Evolutionary conservation across 148 eudicot species (phyloP).

Genomic region (Rhododendron williamsianum): DNA sequence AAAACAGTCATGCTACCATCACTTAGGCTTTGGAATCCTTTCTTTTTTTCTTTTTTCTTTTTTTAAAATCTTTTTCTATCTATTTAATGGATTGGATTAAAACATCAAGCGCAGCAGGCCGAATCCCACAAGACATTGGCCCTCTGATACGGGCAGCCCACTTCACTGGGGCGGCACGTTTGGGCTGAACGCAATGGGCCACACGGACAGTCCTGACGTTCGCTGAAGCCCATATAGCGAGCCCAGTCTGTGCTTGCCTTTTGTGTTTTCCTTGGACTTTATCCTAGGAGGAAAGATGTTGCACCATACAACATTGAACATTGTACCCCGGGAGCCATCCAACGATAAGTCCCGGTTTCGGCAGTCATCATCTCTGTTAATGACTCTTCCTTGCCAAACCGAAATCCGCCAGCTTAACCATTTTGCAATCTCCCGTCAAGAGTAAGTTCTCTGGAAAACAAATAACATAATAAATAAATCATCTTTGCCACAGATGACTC

Average conservation of each 20-base stretch:
- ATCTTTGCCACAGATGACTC: background rate
- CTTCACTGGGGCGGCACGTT: background rate
- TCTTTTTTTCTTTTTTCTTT: too few relatives aligned
- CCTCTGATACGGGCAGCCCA: too few relatives aligned
- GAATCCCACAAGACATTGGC: too few relatives aligned
- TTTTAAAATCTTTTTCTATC: too few relatives aligned
- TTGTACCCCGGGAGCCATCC: constrained; percentile 84
- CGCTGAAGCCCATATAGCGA: too few relatives aligned
- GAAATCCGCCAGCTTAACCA: constrained; percentile 62
- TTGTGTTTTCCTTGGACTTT: background rate
- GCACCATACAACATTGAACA: background rate
- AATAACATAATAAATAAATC: background rate
- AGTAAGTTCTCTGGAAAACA: constrained; percentile 47
- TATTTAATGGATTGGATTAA: too few relatives aligned
- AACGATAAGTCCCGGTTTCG: constrained; percentile 68
- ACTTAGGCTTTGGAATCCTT: too few relatives aligned
- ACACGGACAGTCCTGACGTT: too few relatives aligned
- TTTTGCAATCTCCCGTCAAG: constrained; percentile 48
- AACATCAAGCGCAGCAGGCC: too few relatives aligned
- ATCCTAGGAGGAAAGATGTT: background rate
- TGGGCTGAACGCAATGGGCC: background rate
- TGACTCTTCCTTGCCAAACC: constrained; percentile 75
- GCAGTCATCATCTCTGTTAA: constrained; percentile 80
- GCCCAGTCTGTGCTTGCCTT: background rate
- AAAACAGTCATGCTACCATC: background rate